phyloP scores from a whole-genome alignment of 306 rosid species.

The Abrus precatorius region DNA sequence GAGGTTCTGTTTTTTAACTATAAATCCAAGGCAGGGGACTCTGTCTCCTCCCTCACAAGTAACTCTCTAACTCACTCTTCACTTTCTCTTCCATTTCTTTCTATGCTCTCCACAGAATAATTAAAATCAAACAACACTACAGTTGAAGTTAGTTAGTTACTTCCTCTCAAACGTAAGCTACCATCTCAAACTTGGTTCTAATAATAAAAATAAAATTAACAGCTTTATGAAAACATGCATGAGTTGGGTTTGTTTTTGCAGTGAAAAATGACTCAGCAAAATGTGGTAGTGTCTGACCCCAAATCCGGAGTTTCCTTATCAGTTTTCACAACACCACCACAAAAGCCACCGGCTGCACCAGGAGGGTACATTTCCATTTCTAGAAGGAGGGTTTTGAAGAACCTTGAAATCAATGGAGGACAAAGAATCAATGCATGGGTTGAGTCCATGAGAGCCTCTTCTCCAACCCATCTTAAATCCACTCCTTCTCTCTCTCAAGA shows the following conservation, averaged over 20 bases:
- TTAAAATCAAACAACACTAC: not conserved
- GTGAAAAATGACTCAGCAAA: conserved; percentile 77
- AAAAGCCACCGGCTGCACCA: conserved; percentile 56
- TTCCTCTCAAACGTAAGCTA: conserved; percentile 22
- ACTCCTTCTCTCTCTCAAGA: conserved; percentile 56
- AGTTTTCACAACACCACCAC: conserved; percentile 53
- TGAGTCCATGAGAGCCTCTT: conserved; percentile 85
- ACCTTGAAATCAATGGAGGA: conserved; percentile 76
- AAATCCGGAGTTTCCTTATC: conserved; percentile 54
- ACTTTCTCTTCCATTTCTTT: not conserved
- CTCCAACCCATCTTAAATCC: conserved; percentile 71
- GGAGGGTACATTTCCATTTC: conserved; percentile 71
- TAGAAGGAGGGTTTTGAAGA: conserved; percentile 57
- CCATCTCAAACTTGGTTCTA: not conserved
- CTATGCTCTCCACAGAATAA: not conserved
- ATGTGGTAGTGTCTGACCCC: conserved; percentile 65
- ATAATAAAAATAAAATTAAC: not conserved
- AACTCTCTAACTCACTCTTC: not conserved
- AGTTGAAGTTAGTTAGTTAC: not conserved
- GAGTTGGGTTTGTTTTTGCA: conserved; percentile 44
- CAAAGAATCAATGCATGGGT: conserved; percentile 72
- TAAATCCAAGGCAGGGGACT: conserved; percentile 58
- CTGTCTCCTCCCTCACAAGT: conserved; percentile 40
- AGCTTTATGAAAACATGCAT: not conserved
- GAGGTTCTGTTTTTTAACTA: conserved; percentile 53